phyloP scores from a whole-genome alignment of 2,329 filamentous ascomycete species.

The Cercospora canescens region DNA sequence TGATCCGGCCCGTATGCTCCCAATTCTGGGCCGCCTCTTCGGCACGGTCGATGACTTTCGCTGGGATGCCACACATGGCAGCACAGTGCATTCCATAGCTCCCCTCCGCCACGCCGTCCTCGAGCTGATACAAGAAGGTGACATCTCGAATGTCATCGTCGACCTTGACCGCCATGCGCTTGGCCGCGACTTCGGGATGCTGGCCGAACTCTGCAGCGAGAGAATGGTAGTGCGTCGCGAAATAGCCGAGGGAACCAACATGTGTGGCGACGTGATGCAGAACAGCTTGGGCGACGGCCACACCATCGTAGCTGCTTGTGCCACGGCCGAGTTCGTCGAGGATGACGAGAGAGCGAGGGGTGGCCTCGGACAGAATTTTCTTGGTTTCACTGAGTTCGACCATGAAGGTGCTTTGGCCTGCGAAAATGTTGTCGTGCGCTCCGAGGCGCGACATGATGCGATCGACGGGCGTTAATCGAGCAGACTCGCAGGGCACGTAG shows the following conservation, averaged over 20 bases:
- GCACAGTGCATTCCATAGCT: constrained; percentile 99
- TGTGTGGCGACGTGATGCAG: constrained; percentile 95
- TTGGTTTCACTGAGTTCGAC: constrained; percentile 97
- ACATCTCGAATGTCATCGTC: constrained; percentile 81
- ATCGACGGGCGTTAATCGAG: constrained; percentile 84
- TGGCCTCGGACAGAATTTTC: constrained; percentile 94
- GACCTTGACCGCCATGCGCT: constrained; percentile 92
- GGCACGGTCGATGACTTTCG: constrained; percentile 78
- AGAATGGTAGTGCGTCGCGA: constrained; percentile 96
- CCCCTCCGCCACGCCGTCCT: constrained; percentile 90
- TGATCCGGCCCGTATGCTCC: constrained; percentile 91
- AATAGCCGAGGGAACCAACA: constrained; percentile 92
- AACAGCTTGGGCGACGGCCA: constrained; percentile 93
- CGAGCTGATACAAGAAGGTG: constrained; percentile 95
- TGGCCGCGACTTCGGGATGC: constrained; percentile 83
- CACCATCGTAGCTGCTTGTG: constrained; percentile 92
- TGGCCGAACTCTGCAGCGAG: constrained; percentile 85
- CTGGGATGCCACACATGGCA: constrained; percentile 92
- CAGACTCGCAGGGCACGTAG: constrained; percentile 80
- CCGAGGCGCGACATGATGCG: constrained; percentile 98
- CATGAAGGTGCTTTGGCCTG: constrained; percentile 96
- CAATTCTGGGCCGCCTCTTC: constrained; percentile 87
- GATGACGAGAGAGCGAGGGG: constrained; percentile 90
- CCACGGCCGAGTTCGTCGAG: constrained; percentile 94
- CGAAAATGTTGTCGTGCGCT: constrained; percentile 98